Base-by-base conservation (phyloP, 2,329 filamentous ascomycete species). In the Pseudogymnoascus sp. region DNA sequence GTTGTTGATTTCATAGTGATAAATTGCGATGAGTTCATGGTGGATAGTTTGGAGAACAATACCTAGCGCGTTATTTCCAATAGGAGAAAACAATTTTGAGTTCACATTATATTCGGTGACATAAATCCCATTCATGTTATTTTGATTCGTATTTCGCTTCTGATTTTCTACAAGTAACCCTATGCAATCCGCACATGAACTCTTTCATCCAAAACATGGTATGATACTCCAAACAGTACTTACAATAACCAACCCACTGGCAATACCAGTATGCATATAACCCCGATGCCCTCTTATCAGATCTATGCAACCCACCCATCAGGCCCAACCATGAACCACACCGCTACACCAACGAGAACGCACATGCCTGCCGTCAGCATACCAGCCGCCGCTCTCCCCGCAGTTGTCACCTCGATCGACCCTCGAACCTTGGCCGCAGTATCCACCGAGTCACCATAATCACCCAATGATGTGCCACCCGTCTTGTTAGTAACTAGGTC, bases 381-480 rank as follows among this genome's bases (percentile, higher is more conserved):
- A 1, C 73, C 73, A 5, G 77, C 77, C 0, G 77, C 77, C 4
- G 73, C 76, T 62, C 70, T 73, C 62, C 76, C 76, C 5, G 61
- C 75, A n/a, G 71, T 72, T 6, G 74, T 71, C 4, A 63, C 38
- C 8, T 64, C 63, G 67, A 60, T 72, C 16, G 36, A 25, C 5
- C 28, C 31, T 28, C 63, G 63, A 1, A 59, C 65, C 7, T 70
- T 70, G 4, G 69, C 69, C 7, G 25, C 40, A 3, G 70, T 66
- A 59, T 74, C 64, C 4, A 40, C 25, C 12, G 36, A 25, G 34
- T 42, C 36, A 31, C 59, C 59, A 18, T 60, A 60, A 63, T 84
- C 73, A 0, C 74, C 79, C 60, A 75, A 73, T 67, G 81, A 84
- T 8, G 78, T 88, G 21, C 87, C 87, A 64, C 86, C 87, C 1